Evolutionary conservation across 345 rosid species (phyloP), one percentile per base, ranked within the genome.

Genomic region (Barbarea vulgaris): DNA sequence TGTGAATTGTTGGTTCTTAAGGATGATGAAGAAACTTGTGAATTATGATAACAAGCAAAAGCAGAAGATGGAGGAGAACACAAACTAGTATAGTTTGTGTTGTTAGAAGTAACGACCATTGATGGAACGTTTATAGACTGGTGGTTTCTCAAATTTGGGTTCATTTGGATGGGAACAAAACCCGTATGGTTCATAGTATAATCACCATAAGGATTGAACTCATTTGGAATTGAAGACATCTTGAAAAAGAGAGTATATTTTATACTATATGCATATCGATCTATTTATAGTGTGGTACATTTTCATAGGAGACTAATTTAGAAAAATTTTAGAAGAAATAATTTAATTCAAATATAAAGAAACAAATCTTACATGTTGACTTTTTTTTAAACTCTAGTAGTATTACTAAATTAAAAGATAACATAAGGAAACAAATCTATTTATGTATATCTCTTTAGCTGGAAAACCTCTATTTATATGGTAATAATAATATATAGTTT

Each of bases 81-180:
- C n/a, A 28, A 28, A 24, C 3, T 24, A 24, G 25, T 24, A 24
- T 24, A 46, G 22, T 67, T 52, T 67, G 61, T 18, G 30, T 28
- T 3, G 30, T 28, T 28, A 28, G 30, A 5, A 28, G 64, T n/a
- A 56, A 18, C 22, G 13, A 53, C 28, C 51, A 31, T 3, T 24
- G 3, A 28, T 28, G 30, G 30, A 28, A 28, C 3, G 1, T 24
- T 65, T 19, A 4, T 8, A 15, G 64, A 19, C 31, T 17, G 55
- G 0, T 31, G 65, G 18, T 34, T 60, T 6, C 4, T 19, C 25
- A 21, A 13, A 6, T 15, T 55, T 57, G 28, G 46, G 44, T 46
- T 58, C 3, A 13, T 58, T 30, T 57, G 74, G 65, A 28, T 70
- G n/a, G 54, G 55, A 46, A 30, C 46, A 44, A 30, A 15, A 4